Evolutionary conservation across 257 asterid species (phyloP).

Genomic region (Penstemon davidsonii): DNA sequence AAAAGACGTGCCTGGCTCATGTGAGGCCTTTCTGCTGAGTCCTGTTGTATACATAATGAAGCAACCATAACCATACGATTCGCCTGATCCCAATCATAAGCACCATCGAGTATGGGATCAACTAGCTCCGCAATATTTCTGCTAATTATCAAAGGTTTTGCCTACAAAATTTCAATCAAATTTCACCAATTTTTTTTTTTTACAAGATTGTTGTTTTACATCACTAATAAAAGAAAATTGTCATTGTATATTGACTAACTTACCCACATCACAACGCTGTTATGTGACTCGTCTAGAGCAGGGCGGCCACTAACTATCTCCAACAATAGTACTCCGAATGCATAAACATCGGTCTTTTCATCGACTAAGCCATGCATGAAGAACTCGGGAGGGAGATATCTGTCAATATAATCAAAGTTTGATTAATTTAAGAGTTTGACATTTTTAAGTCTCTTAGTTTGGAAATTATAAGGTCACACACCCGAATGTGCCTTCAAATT

Average conservation of each 20-base stretch:
- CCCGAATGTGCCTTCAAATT: conserved; percentile 98
- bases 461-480: conserved; percentile 20
- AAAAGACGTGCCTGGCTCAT: conserved; percentile 74
- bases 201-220: neutral
- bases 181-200: neutral
- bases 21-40: conserved; percentile 71
- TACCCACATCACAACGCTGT: conserved; percentile 98
- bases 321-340: conserved; percentile 79
- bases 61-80: conserved; percentile 64
- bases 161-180: conserved; percentile 46
- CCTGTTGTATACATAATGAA: conserved; percentile 70
- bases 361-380: conserved; percentile 92
- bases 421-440: neutral
- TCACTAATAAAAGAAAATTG: conserved; percentile 1
- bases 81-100: conserved; percentile 63
- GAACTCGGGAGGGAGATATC: conserved; percentile 97
- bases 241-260: conserved; percentile 26
- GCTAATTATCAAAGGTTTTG: conserved; percentile 66
- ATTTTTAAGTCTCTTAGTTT: neutral
- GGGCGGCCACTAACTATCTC: conserved; percentile 90
- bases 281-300: conserved; percentile 71
- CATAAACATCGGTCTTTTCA: conserved; percentile 94
- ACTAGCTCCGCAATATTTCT: conserved; percentile 51
- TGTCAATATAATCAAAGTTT: conserved; percentile 32
- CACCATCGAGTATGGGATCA: conserved; percentile 68